phyloP scores from a whole-genome alignment of 2,329 filamentous ascomycete species.

The Fusarium zealandicum region DNA sequence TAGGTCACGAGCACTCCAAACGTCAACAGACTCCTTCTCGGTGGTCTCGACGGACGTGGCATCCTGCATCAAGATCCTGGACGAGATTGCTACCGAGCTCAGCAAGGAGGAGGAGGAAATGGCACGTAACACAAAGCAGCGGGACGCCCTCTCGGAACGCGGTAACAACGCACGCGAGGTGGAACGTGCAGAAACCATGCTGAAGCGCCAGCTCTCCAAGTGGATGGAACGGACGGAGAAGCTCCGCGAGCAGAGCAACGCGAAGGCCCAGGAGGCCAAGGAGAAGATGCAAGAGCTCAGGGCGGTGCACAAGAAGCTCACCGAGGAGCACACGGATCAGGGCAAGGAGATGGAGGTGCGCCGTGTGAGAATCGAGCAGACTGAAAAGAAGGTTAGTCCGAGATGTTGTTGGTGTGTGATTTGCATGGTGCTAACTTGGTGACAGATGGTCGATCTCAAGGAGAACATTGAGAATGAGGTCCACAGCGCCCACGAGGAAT shows the following conservation, averaged over 20 bases:
- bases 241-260: slow-evolving; percentile 78
- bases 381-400: slow-evolving; percentile 86
- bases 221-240: slow-evolving; percentile 89
- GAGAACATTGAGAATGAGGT: slow-evolving; percentile 97
- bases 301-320: slow-evolving; percentile 78
- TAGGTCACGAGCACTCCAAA: slow-evolving; percentile 87
- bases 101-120: slow-evolving; percentile 92
- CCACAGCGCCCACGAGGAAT: slow-evolving; percentile 88
- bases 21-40: slow-evolving; percentile 86
- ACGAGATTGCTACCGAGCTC: slow-evolving; percentile 85
- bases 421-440: slow-evolving; percentile 31
- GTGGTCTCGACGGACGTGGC: slow-evolving; percentile 86
- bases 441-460: slow-evolving; percentile 93
- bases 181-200: slow-evolving; percentile 82
- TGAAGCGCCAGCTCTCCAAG: slow-evolving; percentile 83
- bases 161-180: slow-evolving; percentile 91
- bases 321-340: slow-evolving; percentile 85
- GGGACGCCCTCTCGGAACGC: slow-evolving; percentile 85
- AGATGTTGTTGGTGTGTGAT: not conserved
- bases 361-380: slow-evolving; percentile 94
- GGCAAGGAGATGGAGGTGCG: slow-evolving; percentile 90
- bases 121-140: slow-evolving; percentile 78
- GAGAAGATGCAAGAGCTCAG: slow-evolving; percentile 90
- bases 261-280: slow-evolving; percentile 82
- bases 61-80: slow-evolving; percentile 85